phyloP scores from a whole-genome alignment of 352 stramenopile genomes.

The Phytophthora sp. region DNA sequence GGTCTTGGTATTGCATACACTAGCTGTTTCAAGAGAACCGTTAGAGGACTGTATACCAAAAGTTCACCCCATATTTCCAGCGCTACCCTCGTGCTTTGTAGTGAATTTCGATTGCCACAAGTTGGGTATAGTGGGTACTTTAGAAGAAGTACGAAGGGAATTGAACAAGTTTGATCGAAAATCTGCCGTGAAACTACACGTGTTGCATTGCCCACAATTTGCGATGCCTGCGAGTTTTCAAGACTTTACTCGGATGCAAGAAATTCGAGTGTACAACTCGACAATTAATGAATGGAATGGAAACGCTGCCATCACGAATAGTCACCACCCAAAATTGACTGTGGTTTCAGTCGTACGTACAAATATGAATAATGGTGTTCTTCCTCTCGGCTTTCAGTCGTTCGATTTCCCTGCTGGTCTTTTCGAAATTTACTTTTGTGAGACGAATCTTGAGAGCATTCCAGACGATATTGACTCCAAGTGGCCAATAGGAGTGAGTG shows the following conservation, averaged over 20 bases:
- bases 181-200: conserved; percentile 24
- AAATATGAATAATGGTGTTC: conserved; percentile 25
- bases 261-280: conserved; percentile 45
- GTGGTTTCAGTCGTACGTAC: conserved; percentile 38
- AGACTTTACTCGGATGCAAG: conserved; percentile 40
- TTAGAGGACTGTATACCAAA: conserved; percentile 22
- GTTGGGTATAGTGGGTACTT: background rate
- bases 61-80: conserved; percentile 38
- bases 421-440: conserved; percentile 38
- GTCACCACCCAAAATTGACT: conserved; percentile 36
- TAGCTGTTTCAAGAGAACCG: conserved; percentile 8
- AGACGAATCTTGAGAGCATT: conserved; percentile 40
- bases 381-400: conserved; percentile 46
- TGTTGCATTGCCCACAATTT: conserved; percentile 41
- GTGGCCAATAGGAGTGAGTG: conserved; percentile 25
- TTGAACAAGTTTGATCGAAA: conserved; percentile 31
- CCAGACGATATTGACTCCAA: conserved; percentile 42
- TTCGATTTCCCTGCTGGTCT: conserved; percentile 38
- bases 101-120: conserved; percentile 45
- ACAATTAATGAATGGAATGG: conserved; percentile 36
- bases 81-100: conserved; percentile 34
- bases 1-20: conserved; percentile 27
- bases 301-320: conserved; percentile 32
- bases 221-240: conserved; percentile 36
- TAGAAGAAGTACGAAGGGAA: conserved; percentile 11